Base-by-base conservation (phyloP, 73 alveolate species). In the Halteria grandinella region DNA sequence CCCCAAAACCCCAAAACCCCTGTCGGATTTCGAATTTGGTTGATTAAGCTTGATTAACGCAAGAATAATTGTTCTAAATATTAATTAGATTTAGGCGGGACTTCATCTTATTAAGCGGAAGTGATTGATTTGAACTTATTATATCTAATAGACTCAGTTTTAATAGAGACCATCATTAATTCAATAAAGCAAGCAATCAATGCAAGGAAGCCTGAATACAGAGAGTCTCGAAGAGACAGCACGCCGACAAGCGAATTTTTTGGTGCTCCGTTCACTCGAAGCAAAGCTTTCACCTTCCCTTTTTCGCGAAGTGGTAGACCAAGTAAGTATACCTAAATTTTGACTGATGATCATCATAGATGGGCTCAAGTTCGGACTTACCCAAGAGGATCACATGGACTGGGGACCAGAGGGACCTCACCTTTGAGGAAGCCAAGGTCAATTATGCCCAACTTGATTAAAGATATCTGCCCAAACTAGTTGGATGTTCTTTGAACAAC, bases 171-270 rank as follows among this genome's bases (percentile, higher is more conserved):
- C n/a, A n/a, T n/a, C n/a, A n/a, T n/a, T n/a, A n/a, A n/a, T n/a
- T n/a, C n/a, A n/a, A n/a, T n/a, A n/a, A n/a, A n/a, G n/a, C n/a
- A n/a, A n/a, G n/a, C n/a, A n/a, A n/a, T n/a, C n/a, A 34, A 66
- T 66, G 80, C 80, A 36, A 23, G 55, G 69, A 66, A 50, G 8
- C 37, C 10, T 39, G 23, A 36, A 44, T 27, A 44, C 60, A 44
- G 80, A 66, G 43, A 28, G 41, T 14, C 52, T 52, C 15, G 2
- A 66, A 47, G 63, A 41, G 53, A 52, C 49, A 3, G 80, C 80
- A 33, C 6, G 25, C 40, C 17, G 80, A 50, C 32, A 70, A 64
- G 83, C 78, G 7, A 75, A 75, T 57, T 75, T 75, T 31, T 36
- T 75, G 14, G 28, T 24, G 20, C 57, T 75, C 24, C 50, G 78